Evolutionary conservation across 169 alveolate species (phyloP), one percentile per base, ranked within the genome.

Genomic region (Cystoisospora suis): DNA sequence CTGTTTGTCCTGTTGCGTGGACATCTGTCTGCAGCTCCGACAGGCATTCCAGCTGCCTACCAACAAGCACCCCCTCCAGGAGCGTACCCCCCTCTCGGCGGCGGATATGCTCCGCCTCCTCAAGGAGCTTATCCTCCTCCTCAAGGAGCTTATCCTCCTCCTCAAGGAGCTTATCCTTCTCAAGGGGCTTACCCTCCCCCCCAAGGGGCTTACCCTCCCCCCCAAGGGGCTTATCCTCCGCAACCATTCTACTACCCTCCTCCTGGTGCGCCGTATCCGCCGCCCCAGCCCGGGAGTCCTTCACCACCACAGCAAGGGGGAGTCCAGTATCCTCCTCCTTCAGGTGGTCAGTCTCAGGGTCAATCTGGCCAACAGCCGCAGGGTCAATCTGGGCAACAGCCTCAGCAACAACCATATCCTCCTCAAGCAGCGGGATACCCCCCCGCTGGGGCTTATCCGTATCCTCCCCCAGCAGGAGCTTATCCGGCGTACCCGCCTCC

Each of bases 21-120:
- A n/a, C n/a, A n/a, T n/a, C n/a, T n/a, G n/a, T n/a, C n/a, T 36
- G 27, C 83, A 72, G 83, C 56, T 46, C 83, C 47, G 32, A 72
- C 83, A 3, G 83, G 83, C 34, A 40, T 72, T 38, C 83, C 83
- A 38, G 38, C 83, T 0, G 83, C 83, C n/a, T 72, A 72, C 27
- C 83, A 72, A 53, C 29, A 12, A 15, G 56, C 3, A 46, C 47
- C 58, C 83, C 83, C 83, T 32, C 83, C 47, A 4, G 34, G 40
- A 7, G 27, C 36, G 23, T 65, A n/a, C 77, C 34, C 9, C 40
- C 77, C 40, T 4, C n/a, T n/a, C n/a, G n/a, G n/a, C n/a, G n/a
- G n/a, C n/a, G n/a, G n/a, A n/a, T n/a, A n/a, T n/a, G n/a, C n/a
- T n/a, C 65, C 65, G 65, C 65, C 65, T 53, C 29, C 29, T 12